Evolutionary conservation across 345 rosid genomes (phyloP).

Genomic region (Eucalyptus rudis): DNA sequence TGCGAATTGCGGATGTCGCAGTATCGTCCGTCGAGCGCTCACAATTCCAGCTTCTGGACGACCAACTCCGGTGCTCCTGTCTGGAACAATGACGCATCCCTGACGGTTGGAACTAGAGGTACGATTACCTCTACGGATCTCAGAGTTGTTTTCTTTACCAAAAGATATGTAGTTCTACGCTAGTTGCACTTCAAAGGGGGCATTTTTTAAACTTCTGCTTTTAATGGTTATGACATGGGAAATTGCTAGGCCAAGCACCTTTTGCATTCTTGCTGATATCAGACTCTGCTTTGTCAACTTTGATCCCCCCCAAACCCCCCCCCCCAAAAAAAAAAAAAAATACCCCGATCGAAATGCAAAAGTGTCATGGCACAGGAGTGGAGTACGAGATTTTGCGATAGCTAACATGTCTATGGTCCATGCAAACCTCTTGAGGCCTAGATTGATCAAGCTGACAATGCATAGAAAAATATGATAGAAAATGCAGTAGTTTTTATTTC

Average conservation of each 20-base stretch:
- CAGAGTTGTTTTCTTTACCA: background rate
- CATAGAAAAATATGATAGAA: too few relatives aligned
- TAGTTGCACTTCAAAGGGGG: background rate
- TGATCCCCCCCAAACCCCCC: background rate
- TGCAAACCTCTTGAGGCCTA: background rate
- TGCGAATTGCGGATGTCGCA: background rate
- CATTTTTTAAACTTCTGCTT: background rate
- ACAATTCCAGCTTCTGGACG: constrained; percentile 53
- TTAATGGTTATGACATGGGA: background rate
- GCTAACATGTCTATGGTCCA: too few relatives aligned
- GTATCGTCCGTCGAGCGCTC: constrained; percentile 64
- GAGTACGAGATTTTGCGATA: too few relatives aligned
- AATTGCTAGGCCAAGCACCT: background rate
- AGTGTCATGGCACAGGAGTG: too few relatives aligned
- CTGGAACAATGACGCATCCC: constrained; percentile 66
- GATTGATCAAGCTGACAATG: too few relatives aligned
- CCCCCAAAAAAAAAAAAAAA: background rate
- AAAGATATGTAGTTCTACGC: background rate
- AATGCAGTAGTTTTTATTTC: too few relatives aligned
- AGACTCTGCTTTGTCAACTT: background rate
- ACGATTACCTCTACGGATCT: background rate
- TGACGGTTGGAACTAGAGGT: constrained; percentile 88
- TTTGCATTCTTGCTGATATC: background rate
- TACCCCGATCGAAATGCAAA: too few relatives aligned
- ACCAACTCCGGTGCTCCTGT: constrained; percentile 80